phyloP scores from a whole-genome alignment of 2,329 filamentous ascomycete genomes.

The Xylaria hypoxylon region DNA sequence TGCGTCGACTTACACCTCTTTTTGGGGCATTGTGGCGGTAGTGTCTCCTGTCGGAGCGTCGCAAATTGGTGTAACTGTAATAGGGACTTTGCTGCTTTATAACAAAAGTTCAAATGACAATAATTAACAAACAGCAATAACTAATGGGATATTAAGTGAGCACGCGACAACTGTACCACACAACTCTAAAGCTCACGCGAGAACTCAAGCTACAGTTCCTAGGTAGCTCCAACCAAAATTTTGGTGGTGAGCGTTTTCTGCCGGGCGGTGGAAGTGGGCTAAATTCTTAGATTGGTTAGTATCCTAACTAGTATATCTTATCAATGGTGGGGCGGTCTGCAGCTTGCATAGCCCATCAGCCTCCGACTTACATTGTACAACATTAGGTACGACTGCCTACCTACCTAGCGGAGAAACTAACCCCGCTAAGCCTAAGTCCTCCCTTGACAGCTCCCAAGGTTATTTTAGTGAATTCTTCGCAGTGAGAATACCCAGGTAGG shows the following conservation, averaged over 20 bases:
- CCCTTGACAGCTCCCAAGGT: too few relatives aligned
- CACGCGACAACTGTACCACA: conserved; percentile 4
- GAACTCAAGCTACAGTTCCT: background rate
- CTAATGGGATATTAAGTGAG: background rate
- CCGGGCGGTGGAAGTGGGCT: conserved; percentile 44
- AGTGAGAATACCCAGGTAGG: too few relatives aligned
- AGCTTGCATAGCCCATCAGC: too few relatives aligned
- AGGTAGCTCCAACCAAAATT: conserved; percentile 42
- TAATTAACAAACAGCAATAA: too few relatives aligned
- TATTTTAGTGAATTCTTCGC: too few relatives aligned
- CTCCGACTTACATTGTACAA: too few relatives aligned
- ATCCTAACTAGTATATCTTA: background rate
- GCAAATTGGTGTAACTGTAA: conserved; percentile 16
- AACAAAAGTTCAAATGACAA: too few relatives aligned
- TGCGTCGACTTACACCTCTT: conserved; percentile 46
- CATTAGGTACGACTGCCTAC: too few relatives aligned
- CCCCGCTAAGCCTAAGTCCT: too few relatives aligned
- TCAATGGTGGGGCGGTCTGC: background rate
- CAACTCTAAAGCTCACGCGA: conserved; percentile 25
- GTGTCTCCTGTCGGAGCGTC: conserved; percentile 12
- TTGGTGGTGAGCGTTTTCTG: conserved; percentile 47
- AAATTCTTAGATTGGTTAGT: conserved; percentile 27
- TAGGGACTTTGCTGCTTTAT: too few relatives aligned
- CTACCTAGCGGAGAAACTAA: too few relatives aligned
- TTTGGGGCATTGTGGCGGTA: conserved; percentile 45